Base-by-base conservation (phyloP, 2,329 filamentous ascomycete genomes). In the Colletotrichum noveboracense region DNA sequence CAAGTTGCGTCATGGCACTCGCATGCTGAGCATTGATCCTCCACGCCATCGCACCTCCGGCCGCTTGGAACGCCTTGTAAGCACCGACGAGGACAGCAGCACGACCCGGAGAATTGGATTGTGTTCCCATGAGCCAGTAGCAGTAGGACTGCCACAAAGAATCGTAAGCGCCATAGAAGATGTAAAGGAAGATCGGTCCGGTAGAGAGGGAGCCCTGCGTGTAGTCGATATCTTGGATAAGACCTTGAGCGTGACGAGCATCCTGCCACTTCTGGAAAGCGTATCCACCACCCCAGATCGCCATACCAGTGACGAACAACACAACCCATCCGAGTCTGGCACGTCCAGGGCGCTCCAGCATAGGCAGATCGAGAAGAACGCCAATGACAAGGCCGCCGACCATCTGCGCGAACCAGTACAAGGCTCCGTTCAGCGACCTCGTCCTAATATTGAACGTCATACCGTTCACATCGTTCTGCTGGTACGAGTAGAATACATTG, bases 151-250 rank as follows among this genome's bases (percentile, higher is more conserved):
- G 92, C 91, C 91, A 94, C 21, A 92, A 87, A 2, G 92, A 91
- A 81, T 94, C 93, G 80, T 92, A 93, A 76, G 91, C 88, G 55
- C 93, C 93, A 80, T 94, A 94, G 84, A 93, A 93, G 81, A 94
- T 92, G 85, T 94, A 94, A 16, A 94, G 85, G 79, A 94, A 91
- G 79, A 94, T 93, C 12, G 92, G 92, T 0, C 92, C 92, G 7
- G 88, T 87, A 67, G 90, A 93, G 55, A 88, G 85, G 55, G 82
- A 77, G 48, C 87, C 88, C 36, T 86, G 79, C 13, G 82, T 87
- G 76, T 86, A 90, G 79, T 90, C 88, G 71, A 89, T 81, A 66
- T 87, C 84, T 70, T 88, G 85, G 75, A 85, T 86, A 24, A 83
- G 78, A 5, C 85, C 85, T 7, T 77, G 65, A 21, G 83, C 85